Evolutionary conservation across 495 filamentous ascomycete species (phyloP), one percentile per base, ranked within the genome.

Genomic region (Daldinia concentrica): DNA sequence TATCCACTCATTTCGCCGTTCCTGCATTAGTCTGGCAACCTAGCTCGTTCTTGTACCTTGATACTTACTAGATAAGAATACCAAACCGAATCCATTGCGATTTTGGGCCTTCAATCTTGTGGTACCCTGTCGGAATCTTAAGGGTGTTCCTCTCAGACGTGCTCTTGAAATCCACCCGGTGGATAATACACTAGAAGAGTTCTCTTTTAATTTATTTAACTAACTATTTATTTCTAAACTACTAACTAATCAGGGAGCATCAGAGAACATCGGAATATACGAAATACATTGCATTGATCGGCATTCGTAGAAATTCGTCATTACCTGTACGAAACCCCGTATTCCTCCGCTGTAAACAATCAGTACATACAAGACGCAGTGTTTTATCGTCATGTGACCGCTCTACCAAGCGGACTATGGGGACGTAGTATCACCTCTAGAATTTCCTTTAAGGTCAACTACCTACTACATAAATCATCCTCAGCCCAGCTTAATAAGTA

Each of bases 21-120:
- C 71, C 71, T 73, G 71, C 71, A 73, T 73, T 73, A 73, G 66
- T 58, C 61, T 62, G 50, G 39, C 60, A 63, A 48, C 32, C 51
- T 24, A 32, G n/a, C n/a, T 52, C 24, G 17, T 14, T 27, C 60
- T 43, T 64, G 63, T 71, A 66, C 43, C 50, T 39, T 43, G 17
- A 51, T 66, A 67, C 50, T 48, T 52, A 24, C 55, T n/a, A 66
- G 63, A 52, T 51, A 59, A 58, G 64, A 68, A 37, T 65, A 48
- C 61, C 60, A 65, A 62, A 62, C 69, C 64, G 59, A 72, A 64
- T 12, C 55, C 56, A 61, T 64, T 27, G 8, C 34, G 37, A 58
- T 27, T 54, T 54, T 54, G 50, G 24, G 24, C 50, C 50, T 54
- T 48, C 43, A 48, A 54, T 54, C 50, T 54, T 30, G 27, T 30